phyloP scores from a whole-genome alignment of 345 rosid genomes.

The Orychophragmus violaceus region DNA sequence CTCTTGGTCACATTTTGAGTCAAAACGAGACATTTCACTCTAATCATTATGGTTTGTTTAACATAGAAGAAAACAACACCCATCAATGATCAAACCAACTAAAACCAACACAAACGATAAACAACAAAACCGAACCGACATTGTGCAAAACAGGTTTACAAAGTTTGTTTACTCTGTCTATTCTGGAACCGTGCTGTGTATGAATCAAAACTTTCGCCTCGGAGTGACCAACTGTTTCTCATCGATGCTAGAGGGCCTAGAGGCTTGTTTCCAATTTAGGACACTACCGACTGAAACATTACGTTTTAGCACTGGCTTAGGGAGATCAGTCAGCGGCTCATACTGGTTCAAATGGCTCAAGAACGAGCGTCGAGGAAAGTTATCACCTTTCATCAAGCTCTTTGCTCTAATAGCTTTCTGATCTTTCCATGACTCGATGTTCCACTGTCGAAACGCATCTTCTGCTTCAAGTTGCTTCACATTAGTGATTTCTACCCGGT shows the following conservation, averaged over 20 bases:
- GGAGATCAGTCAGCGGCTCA: slow-evolving; percentile 21
- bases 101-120: neutral
- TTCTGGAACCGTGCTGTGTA: slow-evolving; percentile 66
- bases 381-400: slow-evolving; percentile 23
- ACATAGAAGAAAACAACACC: slow-evolving; percentile 10
- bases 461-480: slow-evolving; percentile 74
- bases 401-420: slow-evolving; percentile 23
- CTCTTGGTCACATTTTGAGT: neutral
- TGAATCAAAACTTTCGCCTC: slow-evolving; percentile 72
- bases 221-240: slow-evolving; percentile 17
- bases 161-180: slow-evolving; percentile 62
- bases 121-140: neutral
- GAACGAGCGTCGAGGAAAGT: slow-evolving; percentile 35
- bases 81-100: slow-evolving; percentile 10
- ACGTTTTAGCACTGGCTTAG: slow-evolving; percentile 43
- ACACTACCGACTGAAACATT: slow-evolving; percentile 76
- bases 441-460: slow-evolving; percentile 65
- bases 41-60: slow-evolving; percentile 12
- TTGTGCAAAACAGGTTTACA: slow-evolving; percentile 15
- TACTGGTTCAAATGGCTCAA: slow-evolving; percentile 32
- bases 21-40: neutral
- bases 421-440: slow-evolving; percentile 41
- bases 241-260: slow-evolving; percentile 38
- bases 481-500: slow-evolving; percentile 56
- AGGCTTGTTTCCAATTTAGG: slow-evolving; percentile 56